These are phyloP conservation scores for Fraxinus platypoda DNA, from an alignment of 305 asterid genomes.

Conservation along the genomic window DNA sequence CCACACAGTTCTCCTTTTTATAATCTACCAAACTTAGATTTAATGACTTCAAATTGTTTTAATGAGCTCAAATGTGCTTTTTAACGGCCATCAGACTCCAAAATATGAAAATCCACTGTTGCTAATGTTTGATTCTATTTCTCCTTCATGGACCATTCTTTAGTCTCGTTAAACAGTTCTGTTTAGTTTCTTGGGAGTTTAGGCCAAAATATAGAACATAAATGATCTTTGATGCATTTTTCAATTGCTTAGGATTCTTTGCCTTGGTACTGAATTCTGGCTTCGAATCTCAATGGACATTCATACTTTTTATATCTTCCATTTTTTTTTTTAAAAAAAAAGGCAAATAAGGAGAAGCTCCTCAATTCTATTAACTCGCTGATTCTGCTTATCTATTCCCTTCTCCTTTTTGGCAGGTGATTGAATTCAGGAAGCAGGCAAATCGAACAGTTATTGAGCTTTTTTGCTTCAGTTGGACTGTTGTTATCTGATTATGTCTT, in stretches of 20 bases:
- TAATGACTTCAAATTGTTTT: background rate
- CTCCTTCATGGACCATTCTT: background rate
- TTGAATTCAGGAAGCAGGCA: constrained; percentile 8
- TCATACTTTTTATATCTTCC: background rate
- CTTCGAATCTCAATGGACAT: background rate
- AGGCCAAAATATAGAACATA: background rate
- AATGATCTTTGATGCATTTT: background rate
- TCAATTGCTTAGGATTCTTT: background rate
- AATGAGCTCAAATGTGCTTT: background rate
- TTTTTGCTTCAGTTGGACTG: constrained; percentile 17
- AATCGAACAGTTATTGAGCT: constrained; percentile 28
- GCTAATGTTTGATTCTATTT: background rate
- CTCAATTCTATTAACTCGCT: background rate
- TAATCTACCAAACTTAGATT: background rate
- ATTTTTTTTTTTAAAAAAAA: background rate
- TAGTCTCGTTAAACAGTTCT: background rate
- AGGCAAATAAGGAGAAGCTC: background rate
- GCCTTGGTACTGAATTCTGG: background rate
- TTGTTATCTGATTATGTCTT: constrained; percentile 22
- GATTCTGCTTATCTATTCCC: background rate
- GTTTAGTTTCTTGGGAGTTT: background rate
- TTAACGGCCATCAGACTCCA: background rate
- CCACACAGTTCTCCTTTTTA: background rate
- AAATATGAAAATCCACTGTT: background rate
- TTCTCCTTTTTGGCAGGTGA: constrained; percentile 1